Conservation (phyloP, 23 red algal genomes). For the Chondrus crispus region DNA sequence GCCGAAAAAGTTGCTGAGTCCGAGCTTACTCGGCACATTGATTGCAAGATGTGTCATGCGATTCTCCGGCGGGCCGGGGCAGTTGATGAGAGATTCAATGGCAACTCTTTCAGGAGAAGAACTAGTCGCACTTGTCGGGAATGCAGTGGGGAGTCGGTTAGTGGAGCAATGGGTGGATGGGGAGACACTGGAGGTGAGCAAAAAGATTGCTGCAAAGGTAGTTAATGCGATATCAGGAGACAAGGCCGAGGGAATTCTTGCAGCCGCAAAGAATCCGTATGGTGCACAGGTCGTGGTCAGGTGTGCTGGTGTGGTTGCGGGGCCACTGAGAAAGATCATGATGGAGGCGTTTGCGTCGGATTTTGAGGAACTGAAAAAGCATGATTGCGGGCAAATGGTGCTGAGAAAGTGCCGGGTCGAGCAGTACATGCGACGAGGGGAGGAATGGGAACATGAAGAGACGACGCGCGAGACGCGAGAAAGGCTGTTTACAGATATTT, state of each 20-base stretch:
- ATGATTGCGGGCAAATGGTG: conserved; percentile 18
- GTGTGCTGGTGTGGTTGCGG: not conserved
- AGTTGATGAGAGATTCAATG: conserved; percentile 47
- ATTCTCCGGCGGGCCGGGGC: conserved; percentile 46
- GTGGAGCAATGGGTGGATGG: conserved; percentile 53
- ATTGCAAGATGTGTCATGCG: conserved; percentile 48
- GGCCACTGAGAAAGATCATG: conserved; percentile 1
- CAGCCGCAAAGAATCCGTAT: conserved; percentile 16
- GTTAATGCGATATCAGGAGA: conserved; percentile 5
- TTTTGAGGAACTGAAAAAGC: conserved; percentile 7
- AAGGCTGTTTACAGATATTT: conserved; percentile 53
- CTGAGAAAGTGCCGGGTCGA: conserved; percentile 63
- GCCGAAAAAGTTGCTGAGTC: not conserved
- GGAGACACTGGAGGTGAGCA: not conserved
- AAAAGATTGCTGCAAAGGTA: conserved; percentile 10
- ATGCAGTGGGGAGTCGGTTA: conserved; percentile 24
- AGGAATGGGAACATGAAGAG: conserved; percentile 32
- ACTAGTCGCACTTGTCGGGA: not conserved
- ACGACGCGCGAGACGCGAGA: conserved; percentile 39
- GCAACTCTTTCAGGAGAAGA: conserved; percentile 12
- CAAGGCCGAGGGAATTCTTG: not conserved
- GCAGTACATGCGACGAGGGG: conserved; percentile 44
- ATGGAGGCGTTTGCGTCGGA: conserved; percentile 31
- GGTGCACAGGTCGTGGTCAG: conserved; percentile 32
- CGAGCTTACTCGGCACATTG: conserved; percentile 29